These are phyloP conservation scores for Pelagophyceae sp. DNA, from an alignment of 352 stramenopile genomes.

Conservation along the genomic window DNA sequence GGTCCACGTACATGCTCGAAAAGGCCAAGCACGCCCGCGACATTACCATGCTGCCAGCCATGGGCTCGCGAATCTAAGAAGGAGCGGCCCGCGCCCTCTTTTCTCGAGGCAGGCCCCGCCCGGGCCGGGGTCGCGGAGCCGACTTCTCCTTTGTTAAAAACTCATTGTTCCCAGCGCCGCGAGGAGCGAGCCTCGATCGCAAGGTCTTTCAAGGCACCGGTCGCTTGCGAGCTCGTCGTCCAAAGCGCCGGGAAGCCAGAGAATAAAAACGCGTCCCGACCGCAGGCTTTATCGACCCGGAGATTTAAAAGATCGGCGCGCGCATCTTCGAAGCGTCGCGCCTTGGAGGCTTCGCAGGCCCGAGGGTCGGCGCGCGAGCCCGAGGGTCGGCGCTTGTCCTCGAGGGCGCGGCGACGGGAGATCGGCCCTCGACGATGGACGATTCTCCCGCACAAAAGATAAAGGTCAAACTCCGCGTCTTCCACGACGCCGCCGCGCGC, in stretches of 20 bases:
- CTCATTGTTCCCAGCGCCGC: neutral
- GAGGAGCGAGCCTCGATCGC: neutral
- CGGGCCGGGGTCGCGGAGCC: no score
- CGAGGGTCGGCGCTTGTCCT: neutral
- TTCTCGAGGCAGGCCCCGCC: no score
- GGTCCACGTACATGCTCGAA: conserved; percentile 12
- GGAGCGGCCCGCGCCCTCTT: neutral
- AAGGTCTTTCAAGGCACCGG: neutral
- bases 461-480: neutral
- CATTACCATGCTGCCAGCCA: neutral
- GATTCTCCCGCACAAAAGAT: neutral
- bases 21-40: neutral
- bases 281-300: no score
- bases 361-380: neutral
- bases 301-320: neutral
- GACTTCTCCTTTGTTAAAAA: neutral
- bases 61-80: neutral
- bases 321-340: no score
- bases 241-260: neutral
- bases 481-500: neutral
- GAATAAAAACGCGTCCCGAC: no score
- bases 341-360: neutral
- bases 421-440: neutral
- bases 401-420: no score
- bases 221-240: neutral